Base-by-base conservation (phyloP, 306 rosid species). In the Clitoria ternatea region DNA sequence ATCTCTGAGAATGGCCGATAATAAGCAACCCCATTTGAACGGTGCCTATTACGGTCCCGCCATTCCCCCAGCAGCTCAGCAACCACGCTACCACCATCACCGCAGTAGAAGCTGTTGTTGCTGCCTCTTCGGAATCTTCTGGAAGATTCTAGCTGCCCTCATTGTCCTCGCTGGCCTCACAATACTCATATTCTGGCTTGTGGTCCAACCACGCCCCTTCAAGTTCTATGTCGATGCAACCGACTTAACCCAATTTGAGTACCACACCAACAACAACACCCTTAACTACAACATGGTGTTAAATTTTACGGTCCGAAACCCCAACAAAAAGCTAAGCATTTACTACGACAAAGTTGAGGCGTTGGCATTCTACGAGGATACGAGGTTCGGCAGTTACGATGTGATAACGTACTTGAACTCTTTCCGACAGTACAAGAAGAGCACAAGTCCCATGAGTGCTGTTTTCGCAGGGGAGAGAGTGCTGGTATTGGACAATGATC, bases 161-260 rank as follows among this genome's bases (percentile, higher is more conserved):
- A 42, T 81, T 10, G 15, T 88, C 29, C 19, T 79, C 3, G 9
- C 36, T 2, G 89, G 82, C 3, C 80, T 88, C 0, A 79, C 81
- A 2, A 15, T 69, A 10, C 70, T 92, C 9, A 74, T 87, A 61
- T 81, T 92, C 80, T 92, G 84, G 81, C 87, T 92, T 43, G 44
- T 89, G 4, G 78, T 89, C 24, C 88, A 79, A 4, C 98, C 96
- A 1, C 87, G 79, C 10, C 3, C 48, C n/a, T 65, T 92, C 84
- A 85, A 81, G 24, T 88, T 86, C 45, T 75, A 84, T 49, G 91
- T 86, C 27, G 77, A 72, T 0, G 78, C 83, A 4, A 85, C 90
- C 30, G 4, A 73, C 1, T 76, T 92, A 33, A 83, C 85, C 1
- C 81, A 80, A 27, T 89, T 89, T 45, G 84, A 85, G 13, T 78